Evolutionary conservation across 1,139 yeast genomes (phyloP).

Genomic region (Trichomonascaceae sp.): DNA sequence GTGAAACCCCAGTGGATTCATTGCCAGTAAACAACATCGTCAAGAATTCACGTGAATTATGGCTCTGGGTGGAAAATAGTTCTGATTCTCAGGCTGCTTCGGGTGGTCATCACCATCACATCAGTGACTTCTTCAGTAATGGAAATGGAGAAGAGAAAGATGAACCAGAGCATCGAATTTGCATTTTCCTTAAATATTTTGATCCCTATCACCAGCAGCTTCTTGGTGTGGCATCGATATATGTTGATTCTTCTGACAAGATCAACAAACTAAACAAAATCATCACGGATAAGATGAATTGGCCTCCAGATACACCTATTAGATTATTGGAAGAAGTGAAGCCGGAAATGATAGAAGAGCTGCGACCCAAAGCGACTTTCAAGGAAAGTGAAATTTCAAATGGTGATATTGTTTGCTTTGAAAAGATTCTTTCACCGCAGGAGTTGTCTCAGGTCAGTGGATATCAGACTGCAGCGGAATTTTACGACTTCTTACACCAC

Average conservation of each 20-base stretch:
- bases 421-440: slow-evolving; percentile 30
- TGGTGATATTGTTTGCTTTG: slow-evolving; percentile 75
- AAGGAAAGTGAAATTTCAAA: slow-evolving; percentile 60
- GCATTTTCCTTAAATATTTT: slow-evolving; percentile 65
- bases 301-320: slow-evolving; percentile 38
- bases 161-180: slow-evolving; percentile 29
- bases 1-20: slow-evolving; percentile 38
- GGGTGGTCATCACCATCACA: slow-evolving; percentile 3
- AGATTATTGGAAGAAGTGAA: slow-evolving; percentile 66
- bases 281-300: slow-evolving; percentile 42
- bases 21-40: slow-evolving; percentile 30
- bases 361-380: slow-evolving; percentile 41
- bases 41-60: slow-evolving; percentile 29
- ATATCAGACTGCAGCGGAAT: slow-evolving; percentile 40
- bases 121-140: slow-evolving; percentile 5
- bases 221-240: slow-evolving; percentile 58
- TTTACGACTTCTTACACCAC: slow-evolving; percentile 59
- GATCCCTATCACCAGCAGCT: slow-evolving; percentile 52
- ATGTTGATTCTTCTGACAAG: slow-evolving; percentile 46
- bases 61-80: slow-evolving; percentile 40
- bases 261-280: slow-evolving; percentile 42
- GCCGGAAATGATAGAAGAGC: slow-evolving; percentile 53
- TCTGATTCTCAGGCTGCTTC: slow-evolving; percentile 28
- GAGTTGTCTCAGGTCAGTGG: slow-evolving; percentile 18
- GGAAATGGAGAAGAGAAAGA: slow-evolving; percentile 3